These are phyloP conservation scores for Emmonsiellopsis sp. DNA, from an alignment of 2,329 filamentous ascomycete genomes.

Conservation along the genomic window DNA sequence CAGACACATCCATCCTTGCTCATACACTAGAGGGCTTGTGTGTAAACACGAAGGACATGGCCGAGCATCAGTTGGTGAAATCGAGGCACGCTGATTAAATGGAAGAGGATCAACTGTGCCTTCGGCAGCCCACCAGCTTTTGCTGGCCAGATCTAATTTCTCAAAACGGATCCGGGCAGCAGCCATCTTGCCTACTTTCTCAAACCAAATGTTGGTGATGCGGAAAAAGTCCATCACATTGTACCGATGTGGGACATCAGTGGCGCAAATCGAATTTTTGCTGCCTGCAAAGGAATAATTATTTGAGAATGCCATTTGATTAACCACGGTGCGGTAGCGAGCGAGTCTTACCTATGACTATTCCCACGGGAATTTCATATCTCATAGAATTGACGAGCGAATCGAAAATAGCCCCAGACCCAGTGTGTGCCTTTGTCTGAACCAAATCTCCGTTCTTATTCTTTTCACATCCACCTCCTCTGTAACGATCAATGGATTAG, in stretches of 20 bases:
- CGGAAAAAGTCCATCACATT: slow-evolving; percentile 62
- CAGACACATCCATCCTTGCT: slow-evolving; percentile 52
- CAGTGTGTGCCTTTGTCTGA: slow-evolving; percentile 39
- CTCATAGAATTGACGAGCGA: slow-evolving; percentile 40
- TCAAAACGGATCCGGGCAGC: slow-evolving; percentile 57
- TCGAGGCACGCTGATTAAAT: slow-evolving; percentile 23
- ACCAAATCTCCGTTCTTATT: slow-evolving; percentile 41
- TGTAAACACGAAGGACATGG: slow-evolving; percentile 36
- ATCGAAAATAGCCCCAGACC: slow-evolving; percentile 26
- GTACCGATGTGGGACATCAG: slow-evolving; percentile 49
- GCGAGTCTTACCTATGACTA: slow-evolving; percentile 44
- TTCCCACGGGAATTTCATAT: slow-evolving; percentile 42
- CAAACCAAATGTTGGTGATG: slow-evolving; percentile 59
- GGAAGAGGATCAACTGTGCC: slow-evolving; percentile 18
- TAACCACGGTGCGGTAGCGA: neutral
- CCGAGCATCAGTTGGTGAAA: slow-evolving; percentile 12
- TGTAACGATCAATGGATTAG: slow-evolving; percentile 18
- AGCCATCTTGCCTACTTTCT: slow-evolving; percentile 38
- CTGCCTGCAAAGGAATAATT: slow-evolving; percentile 37
- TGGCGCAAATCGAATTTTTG: slow-evolving; percentile 40
- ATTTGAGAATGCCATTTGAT: neutral
- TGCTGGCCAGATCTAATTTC: slow-evolving; percentile 44
- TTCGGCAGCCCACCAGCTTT: slow-evolving; percentile 52
- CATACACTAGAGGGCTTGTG: slow-evolving; percentile 26
- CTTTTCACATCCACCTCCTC: slow-evolving; percentile 46